Base-by-base conservation (phyloP, 139 green algal genomes). In the Auxenochlorella pyrenoidosa region DNA sequence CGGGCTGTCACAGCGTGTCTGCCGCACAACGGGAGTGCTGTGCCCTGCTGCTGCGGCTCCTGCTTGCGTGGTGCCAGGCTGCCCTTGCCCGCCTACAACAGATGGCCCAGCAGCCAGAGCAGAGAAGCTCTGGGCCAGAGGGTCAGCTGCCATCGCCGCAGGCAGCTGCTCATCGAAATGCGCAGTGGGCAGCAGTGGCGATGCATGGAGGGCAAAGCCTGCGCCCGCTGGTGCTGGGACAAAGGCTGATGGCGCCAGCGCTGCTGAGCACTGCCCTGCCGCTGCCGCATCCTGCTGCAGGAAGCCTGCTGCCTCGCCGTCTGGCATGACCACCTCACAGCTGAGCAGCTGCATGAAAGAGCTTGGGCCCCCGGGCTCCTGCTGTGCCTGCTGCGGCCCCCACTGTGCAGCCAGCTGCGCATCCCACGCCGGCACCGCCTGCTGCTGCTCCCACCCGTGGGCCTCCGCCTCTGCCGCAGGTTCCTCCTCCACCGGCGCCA, bases 341-440 rank as follows among this genome's bases (percentile, higher is more conserved):
- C 58, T 41, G 28, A 81, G 44, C 43, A 81, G 30, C 43, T 63
- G 43, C 75, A 81, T 63, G 75, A 81, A 81, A 21, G 30, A 47
- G 12, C 10, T 15, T 30, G 26, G 19, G 5, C 28, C 43, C n/a
- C 73, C 54, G 13, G 54, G 54, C 15, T 63, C 15, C 54, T 63
- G 54, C 54, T 63, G 54, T 22, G 66, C 18, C 66, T 73, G 66
- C 66, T 73, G 66, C 65, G 65, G 24, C 24, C 2, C 26, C 34
- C 28, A 16, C 18, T 38, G 43, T 38, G 3, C 41, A 18, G 18
- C 21, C 75, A 65, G 73, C 75, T 65, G 43, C 24, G 10, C 12
- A 18, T 22, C 10, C 40, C 43, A 36, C 43, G 12, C 41, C 43
- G 22, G 41, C 75, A 36, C 38, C 76, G 6, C 6, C 76, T 82